A percentile compares a stretch with the other conserved stretches of the same genome.
These are phyloP conservation scores for Mucor piriformis DNA, from an alignment of 371 early-diverging fungal species.

Conservation along the genomic window DNA sequence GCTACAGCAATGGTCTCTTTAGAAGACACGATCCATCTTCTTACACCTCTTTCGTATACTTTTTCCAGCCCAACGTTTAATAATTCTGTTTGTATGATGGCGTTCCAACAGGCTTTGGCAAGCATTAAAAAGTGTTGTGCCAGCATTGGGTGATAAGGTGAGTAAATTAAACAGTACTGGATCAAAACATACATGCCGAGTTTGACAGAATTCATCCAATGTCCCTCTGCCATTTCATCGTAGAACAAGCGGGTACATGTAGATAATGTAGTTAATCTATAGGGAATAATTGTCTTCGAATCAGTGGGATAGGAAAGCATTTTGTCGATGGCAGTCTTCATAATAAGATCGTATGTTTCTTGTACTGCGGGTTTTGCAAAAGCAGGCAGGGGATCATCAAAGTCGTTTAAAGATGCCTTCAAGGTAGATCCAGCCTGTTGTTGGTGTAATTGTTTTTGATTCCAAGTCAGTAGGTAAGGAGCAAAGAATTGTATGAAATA, in stretches of 20 bases:
- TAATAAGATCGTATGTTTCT: conserved; percentile 30
- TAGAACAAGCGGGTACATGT: conserved; percentile 36
- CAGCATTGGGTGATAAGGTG: conserved; percentile 74
- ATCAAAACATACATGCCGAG: conserved; percentile 65
- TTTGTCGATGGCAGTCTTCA: conserved; percentile 22
- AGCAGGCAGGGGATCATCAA: conserved; percentile 41
- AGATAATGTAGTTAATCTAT: conserved; percentile 35
- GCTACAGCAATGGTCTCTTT: conserved; percentile 36
- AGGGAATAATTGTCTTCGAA: conserved; percentile 25
- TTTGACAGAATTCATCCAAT: conserved; percentile 56
- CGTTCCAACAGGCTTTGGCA: conserved; percentile 72
- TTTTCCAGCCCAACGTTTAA: conserved; percentile 32
- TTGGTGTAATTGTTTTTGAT: conserved; percentile 27
- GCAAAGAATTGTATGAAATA: conserved; percentile 32
- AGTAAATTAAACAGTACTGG: conserved; percentile 70
- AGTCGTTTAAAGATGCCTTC: conserved; percentile 21
- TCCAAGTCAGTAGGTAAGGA: conserved; percentile 38
- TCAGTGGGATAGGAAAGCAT: conserved; percentile 24
- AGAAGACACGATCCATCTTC: conserved; percentile 46
- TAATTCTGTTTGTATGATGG: conserved; percentile 40
- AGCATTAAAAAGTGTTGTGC: conserved; percentile 66
- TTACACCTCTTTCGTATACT: conserved; percentile 42
- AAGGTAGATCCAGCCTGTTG: neutral
- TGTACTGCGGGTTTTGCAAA: conserved; percentile 30
- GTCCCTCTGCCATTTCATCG: conserved; percentile 43